Evolutionary conservation across 805 yeast genomes (phyloP).

Genomic region (Yarrowia deformans): DNA sequence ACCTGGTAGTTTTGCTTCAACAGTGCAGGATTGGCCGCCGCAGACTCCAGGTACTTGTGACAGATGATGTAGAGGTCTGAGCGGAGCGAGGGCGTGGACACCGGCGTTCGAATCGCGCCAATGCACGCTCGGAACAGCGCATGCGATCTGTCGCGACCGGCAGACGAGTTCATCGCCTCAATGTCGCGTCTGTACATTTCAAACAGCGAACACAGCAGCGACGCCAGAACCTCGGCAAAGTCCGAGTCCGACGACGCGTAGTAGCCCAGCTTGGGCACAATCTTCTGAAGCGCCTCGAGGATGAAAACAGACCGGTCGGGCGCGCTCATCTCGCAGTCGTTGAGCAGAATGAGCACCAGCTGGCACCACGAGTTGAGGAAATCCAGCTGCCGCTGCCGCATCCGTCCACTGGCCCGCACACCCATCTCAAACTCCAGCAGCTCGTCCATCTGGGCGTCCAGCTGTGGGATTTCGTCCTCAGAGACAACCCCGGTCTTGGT

Average conservation of each 20-base stretch:
- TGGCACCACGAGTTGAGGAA: constrained; percentile 85
- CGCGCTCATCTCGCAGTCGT: constrained; percentile 62
- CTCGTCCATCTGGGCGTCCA: constrained; percentile 45
- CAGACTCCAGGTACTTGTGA: constrained; percentile 60
- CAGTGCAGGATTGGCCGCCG: constrained; percentile 38
- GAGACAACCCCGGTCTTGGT: constrained; percentile 38
- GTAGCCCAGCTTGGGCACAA: constrained; percentile 78
- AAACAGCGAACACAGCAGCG: constrained; percentile 74
- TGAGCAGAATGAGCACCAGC: constrained; percentile 73
- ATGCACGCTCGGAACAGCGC: constrained; percentile 77
- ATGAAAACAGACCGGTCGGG: constrained; percentile 66
- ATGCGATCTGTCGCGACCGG: constrained; percentile 61
- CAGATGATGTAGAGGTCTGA: constrained; percentile 80
- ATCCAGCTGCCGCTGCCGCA: constrained; percentile 58
- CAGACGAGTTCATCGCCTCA: constrained; percentile 42
- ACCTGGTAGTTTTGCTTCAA: constrained; percentile 60
- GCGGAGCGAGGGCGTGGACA: constrained; percentile 70
- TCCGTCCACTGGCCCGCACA: constrained; percentile 44
- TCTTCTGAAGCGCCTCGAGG: constrained; percentile 74
- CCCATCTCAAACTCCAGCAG: constrained; percentile 58
- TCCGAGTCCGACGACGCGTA: constrained; percentile 70
- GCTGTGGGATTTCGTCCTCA: constrained; percentile 38
- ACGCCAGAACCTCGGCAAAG: constrained; percentile 78
- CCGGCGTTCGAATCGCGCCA: constrained; percentile 73
- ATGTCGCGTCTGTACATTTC: constrained; percentile 63